Percentiles rank a stretch among this genome's conserved stretches.
Conservation (phyloP, 2,329 filamentous ascomycete genomes). For the Alternaria atra region DNA sequence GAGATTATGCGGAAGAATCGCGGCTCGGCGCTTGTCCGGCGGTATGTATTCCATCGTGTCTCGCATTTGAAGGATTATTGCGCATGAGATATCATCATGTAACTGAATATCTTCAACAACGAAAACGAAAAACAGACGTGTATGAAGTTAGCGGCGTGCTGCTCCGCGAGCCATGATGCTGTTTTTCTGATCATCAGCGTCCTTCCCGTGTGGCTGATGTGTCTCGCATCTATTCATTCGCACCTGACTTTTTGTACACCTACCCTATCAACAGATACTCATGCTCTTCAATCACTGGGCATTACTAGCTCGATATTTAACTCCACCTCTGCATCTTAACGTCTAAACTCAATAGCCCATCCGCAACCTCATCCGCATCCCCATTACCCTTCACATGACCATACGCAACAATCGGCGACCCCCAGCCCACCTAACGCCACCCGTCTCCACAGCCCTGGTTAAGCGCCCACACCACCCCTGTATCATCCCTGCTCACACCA, state of each 20-base stretch:
- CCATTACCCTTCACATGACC: constrained; percentile 5
- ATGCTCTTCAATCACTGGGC: neutral
- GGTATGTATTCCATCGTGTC: neutral
- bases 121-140: neutral
- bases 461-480: constrained; percentile 27
- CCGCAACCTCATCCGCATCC: constrained; percentile 7
- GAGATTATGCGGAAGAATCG: constrained; percentile 4
- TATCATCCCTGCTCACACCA: constrained; percentile 10
- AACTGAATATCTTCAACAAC: neutral
- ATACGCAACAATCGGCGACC: constrained; percentile 1
- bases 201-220: neutral
- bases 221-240: neutral
- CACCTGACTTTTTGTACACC: neutral
- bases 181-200: neutral
- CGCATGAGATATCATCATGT: neutral
- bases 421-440: constrained; percentile 12
- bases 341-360: constrained; percentile 2
- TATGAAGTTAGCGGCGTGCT: neutral
- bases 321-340: neutral
- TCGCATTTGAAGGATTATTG: neutral
- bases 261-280: neutral
- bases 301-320: neutral
- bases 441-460: constrained; percentile 21
- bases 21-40: constrained; percentile 5
- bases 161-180: neutral